Conservation (phyloP, 345 rosid genomes). For the Linum trigynum region DNA sequence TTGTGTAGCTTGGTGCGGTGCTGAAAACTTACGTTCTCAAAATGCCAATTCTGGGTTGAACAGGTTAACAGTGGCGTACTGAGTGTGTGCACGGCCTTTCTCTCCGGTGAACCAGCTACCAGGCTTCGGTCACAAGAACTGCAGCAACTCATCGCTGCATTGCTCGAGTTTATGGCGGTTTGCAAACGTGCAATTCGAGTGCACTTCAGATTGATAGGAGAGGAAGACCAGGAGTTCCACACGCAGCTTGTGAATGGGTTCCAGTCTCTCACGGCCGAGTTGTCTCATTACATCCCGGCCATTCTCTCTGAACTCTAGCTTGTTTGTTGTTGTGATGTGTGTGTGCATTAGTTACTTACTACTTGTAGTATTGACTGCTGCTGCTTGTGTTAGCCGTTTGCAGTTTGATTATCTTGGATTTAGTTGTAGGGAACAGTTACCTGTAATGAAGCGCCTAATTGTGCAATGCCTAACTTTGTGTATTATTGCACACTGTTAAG, state of each 20-base stretch:
- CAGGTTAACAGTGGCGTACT: constrained; percentile 98
- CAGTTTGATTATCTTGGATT: too few species aligned
- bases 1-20: too few species aligned
- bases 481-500: too few species aligned
- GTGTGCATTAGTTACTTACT: too few species aligned
- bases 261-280: constrained; percentile 93
- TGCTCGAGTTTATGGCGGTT: constrained; percentile 97
- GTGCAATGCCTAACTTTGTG: too few species aligned
- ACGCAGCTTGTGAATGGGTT: constrained; percentile 98
- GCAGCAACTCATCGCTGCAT: constrained; percentile 95
- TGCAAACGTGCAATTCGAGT: constrained; percentile 97
- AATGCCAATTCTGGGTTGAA: neutral
- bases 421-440: too few species aligned
- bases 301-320: constrained; percentile 82
- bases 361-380: too few species aligned
- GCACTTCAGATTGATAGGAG: constrained; percentile 86
- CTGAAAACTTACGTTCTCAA: too few species aligned
- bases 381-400: too few species aligned
- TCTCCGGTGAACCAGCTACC: constrained; percentile 98
- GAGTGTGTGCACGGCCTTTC: constrained; percentile 96
- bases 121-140: constrained; percentile 90
- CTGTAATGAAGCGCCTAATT: too few species aligned
- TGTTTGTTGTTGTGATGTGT: neutral
- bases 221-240: constrained; percentile 97
- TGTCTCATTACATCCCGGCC: constrained; percentile 96